Base-by-base conservation (phyloP, 2,329 filamentous ascomycete genomes). In the Thelonectria blattea region DNA sequence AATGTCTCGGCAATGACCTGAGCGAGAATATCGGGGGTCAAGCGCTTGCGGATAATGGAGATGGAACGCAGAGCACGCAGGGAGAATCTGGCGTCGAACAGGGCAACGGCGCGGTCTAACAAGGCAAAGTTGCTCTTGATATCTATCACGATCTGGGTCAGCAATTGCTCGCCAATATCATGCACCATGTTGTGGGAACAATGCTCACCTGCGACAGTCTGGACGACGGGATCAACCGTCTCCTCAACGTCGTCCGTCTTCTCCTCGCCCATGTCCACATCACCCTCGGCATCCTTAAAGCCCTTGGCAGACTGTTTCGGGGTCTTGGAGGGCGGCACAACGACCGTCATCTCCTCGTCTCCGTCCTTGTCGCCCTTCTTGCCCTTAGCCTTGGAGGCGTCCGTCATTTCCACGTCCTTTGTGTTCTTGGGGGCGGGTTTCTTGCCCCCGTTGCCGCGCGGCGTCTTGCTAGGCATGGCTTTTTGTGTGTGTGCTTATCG, bases 81-180 rank as follows among this genome's bases (percentile, higher is more conserved):
- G 58, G 94, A 92, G 80, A 97, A 99, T 81, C 95, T 89, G 61
- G 93, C 88, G 79, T 99, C 95, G 77, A 98, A 99, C 71, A 96
- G 88, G 66, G 89, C 85, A 66, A 99, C 94, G 67, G 93, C 95
- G 72, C 93, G 91, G 73, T 97, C 93, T 73, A 99, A 85, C 66
- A 99, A 85, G 53, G 88, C 87, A 75, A 97, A 97, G 80, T 96
- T 97, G 83, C 87, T 89, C 80, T 93, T 95, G 81, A 99, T 96
- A 78, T 97, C 95, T 98, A 74, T 41, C 58, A 51, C 22, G 24
- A 30, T n/a, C 42, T 41, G 49, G 41, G 62, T 73, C 57, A 74
- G 70, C 58, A 8, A 53, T 48, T 57, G 61, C 24, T 46, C 45
- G 48, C n/a, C n/a, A 47, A 18, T 39, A 18, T 37, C 22, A 56